Percentiles rank a stretch among this genome's conserved stretches.
phyloP scores from a whole-genome alignment of 2,329 filamentous ascomycete species.

The Fusarium denticulatum region DNA sequence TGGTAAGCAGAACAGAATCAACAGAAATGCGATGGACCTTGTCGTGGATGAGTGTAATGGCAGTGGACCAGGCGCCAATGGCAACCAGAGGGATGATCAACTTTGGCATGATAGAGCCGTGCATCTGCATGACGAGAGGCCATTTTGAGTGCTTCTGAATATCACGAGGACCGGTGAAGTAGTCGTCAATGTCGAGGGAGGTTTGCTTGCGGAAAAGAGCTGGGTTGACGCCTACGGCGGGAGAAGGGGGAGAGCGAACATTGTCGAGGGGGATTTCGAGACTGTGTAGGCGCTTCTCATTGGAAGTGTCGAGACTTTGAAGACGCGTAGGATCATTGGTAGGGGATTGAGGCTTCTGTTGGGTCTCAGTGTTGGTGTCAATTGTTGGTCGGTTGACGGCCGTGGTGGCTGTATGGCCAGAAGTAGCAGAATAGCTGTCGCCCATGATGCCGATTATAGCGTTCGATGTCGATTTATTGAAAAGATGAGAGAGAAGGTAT shows the following conservation, averaged over 20 bases:
- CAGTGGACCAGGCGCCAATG: slow-evolving; percentile 71
- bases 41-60: slow-evolving; percentile 67
- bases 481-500: slow-evolving; percentile 1
- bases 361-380: slow-evolving; percentile 11
- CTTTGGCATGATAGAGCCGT: slow-evolving; percentile 78
- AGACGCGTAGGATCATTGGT: slow-evolving; percentile 22
- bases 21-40: slow-evolving; percentile 51
- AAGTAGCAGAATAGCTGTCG: slow-evolving; percentile 32
- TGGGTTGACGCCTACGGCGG: slow-evolving; percentile 42
- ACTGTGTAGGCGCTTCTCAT: slow-evolving; percentile 38
- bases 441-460: slow-evolving; percentile 30
- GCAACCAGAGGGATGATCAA: slow-evolving; percentile 75
- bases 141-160: slow-evolving; percentile 79
- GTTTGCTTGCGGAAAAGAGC: slow-evolving; percentile 48
- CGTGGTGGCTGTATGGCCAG: slow-evolving; percentile 28
- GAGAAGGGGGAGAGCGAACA: slow-evolving; percentile 46
- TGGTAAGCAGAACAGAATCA: slow-evolving; percentile 68
- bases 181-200: slow-evolving; percentile 65
- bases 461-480: background rate
- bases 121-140: slow-evolving; percentile 78
- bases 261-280: slow-evolving; percentile 45
- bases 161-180: slow-evolving; percentile 74
- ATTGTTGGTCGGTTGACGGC: slow-evolving; percentile 30
- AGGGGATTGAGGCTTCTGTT: slow-evolving; percentile 6
- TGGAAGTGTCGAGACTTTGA: slow-evolving; percentile 7